Evolutionary conservation across 495 filamentous ascomycete genomes (phyloP).

Genomic region (Usnea hakonensis): DNA sequence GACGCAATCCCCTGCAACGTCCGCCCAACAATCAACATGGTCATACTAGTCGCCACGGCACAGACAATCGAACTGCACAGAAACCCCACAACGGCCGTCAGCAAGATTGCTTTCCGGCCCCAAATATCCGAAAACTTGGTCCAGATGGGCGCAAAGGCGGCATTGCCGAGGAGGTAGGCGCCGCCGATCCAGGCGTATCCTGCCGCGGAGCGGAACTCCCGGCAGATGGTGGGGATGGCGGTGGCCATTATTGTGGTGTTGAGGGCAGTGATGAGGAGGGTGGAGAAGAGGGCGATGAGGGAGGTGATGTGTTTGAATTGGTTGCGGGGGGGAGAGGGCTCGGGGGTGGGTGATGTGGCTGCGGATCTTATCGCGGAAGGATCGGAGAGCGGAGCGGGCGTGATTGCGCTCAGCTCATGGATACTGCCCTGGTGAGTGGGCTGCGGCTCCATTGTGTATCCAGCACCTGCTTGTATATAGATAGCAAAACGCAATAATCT

Average conservation of each 20-base stretch:
- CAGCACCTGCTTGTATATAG: no score
- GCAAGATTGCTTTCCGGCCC: slow-evolving; percentile 49
- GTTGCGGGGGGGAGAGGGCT: no score
- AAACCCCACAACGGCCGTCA: slow-evolving; percentile 40
- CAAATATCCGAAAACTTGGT: slow-evolving; percentile 53
- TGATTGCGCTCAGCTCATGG: no score
- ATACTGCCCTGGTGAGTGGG: no score
- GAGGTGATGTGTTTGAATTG: no score
- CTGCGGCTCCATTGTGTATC: no score
- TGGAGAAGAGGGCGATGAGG: not conserved
- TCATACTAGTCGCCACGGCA: slow-evolving; percentile 42
- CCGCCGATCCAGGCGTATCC: slow-evolving; percentile 51
- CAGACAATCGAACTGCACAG: slow-evolving; percentile 41
- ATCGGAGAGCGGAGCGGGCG: no score
- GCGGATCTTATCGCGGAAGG: no score
- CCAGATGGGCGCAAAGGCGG: slow-evolving; percentile 37
- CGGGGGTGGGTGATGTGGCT: no score
- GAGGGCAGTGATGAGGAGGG: slow-evolving; percentile 43
- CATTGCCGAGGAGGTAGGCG: slow-evolving; percentile 35
- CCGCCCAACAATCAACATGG: slow-evolving; percentile 47
- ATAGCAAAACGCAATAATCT: no score
- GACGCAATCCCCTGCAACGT: slow-evolving; percentile 46
- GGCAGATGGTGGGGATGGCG: slow-evolving; percentile 42
- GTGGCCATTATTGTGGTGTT: slow-evolving; percentile 50
- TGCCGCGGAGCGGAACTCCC: slow-evolving; percentile 35